A percentile compares a stretch with the other conserved stretches of the same genome.
Conservation (phyloP, 2,329 filamentous ascomycete genomes). For the Paramyrothecium roridum region DNA sequence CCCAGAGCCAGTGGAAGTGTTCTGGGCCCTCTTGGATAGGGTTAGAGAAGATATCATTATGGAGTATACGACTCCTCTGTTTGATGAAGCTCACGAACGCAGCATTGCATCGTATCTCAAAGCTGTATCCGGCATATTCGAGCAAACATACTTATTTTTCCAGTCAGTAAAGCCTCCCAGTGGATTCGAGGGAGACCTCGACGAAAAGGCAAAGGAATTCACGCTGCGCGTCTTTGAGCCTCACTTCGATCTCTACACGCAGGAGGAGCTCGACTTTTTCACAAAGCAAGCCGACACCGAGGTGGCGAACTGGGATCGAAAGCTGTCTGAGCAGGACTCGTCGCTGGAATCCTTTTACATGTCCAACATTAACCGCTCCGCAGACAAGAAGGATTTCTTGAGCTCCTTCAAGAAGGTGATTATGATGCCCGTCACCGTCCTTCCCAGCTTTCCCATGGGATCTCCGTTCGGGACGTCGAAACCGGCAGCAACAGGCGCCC, state of each 20-base stretch:
- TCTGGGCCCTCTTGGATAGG: slow-evolving; percentile 77
- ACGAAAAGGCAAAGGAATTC: slow-evolving; percentile 63
- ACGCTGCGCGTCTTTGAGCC: slow-evolving; percentile 78
- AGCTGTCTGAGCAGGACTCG: slow-evolving; percentile 85
- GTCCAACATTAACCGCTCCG: slow-evolving; percentile 90
- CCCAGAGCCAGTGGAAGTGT: slow-evolving; percentile 64
- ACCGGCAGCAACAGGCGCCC: slow-evolving; percentile 18
- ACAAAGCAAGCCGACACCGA: slow-evolving; percentile 71
- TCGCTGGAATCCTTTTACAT: slow-evolving; percentile 92
- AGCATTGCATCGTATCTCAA: slow-evolving; percentile 77
- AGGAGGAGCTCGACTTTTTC: slow-evolving; percentile 88
- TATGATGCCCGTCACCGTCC: slow-evolving; percentile 95
- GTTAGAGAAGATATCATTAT: slow-evolving; percentile 79
- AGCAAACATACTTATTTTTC: slow-evolving; percentile 77
- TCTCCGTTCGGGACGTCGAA: slow-evolving; percentile 53
- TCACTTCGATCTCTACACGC: slow-evolving; percentile 88
- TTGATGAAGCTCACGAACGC: slow-evolving; percentile 80
- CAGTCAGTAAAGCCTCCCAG: slow-evolving; percentile 66
- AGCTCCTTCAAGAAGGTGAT: slow-evolving; percentile 98
- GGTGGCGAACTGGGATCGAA: slow-evolving; percentile 85
- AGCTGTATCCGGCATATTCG: slow-evolving; percentile 83
- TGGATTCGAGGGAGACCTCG: slow-evolving; percentile 56
- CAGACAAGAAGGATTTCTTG: slow-evolving; percentile 93
- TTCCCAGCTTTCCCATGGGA: slow-evolving; percentile 64
- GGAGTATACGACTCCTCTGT: slow-evolving; percentile 80